Base-by-base conservation (phyloP, 2,329 filamentous ascomycete genomes). In the Pyrenophora graminea region DNA sequence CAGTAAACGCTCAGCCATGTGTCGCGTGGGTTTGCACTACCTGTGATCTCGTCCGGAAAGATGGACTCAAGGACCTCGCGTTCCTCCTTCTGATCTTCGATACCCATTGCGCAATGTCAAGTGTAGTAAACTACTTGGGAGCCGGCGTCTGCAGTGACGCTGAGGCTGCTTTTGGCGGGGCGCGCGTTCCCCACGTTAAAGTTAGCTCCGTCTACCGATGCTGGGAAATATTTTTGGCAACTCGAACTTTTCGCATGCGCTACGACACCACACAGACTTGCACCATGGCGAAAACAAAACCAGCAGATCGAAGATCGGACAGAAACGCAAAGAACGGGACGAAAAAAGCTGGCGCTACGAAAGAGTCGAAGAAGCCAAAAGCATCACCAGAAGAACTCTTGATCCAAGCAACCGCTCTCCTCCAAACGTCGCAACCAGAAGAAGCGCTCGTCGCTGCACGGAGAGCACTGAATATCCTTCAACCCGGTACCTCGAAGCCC, bases 61-160 rank as follows among this genome's bases (percentile, higher is more conserved):
- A 99, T 99, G 55, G 93, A 97, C 70, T 96, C 91, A 71, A 99
- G 90, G 65, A 99, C 93, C 76, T 99, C 94, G 56, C 92, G 87
- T 82, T 99, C 94, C 78, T 99, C 94, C 61, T 87, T 78, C 75
- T 99, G 94, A 55, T 99, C 94, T 80, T 97, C 93, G 52, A 73
- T 62, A 21, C 79, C 79, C 79, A 81, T 81, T 48, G 44, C 52
- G 59, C 23, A 33, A 64, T 18, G 43, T 54, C 55, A 25, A 63
- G 15, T 43, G 23, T 42, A 45, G 15, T 41, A 17, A 34, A 34
- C 9, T 46, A 36, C 39, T 44, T 32, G 21, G 45, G 42, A 47
- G 21, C 34, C 45, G 21, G 42, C 38, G 31, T 45, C 34, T 41
- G 27, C 33, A 53, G 45, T 55, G 53, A 55, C 43, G 58, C 45